These are phyloP conservation scores for Yarrowia sp. DNA, from an alignment of 805 yeast species.

Conservation along the genomic window DNA sequence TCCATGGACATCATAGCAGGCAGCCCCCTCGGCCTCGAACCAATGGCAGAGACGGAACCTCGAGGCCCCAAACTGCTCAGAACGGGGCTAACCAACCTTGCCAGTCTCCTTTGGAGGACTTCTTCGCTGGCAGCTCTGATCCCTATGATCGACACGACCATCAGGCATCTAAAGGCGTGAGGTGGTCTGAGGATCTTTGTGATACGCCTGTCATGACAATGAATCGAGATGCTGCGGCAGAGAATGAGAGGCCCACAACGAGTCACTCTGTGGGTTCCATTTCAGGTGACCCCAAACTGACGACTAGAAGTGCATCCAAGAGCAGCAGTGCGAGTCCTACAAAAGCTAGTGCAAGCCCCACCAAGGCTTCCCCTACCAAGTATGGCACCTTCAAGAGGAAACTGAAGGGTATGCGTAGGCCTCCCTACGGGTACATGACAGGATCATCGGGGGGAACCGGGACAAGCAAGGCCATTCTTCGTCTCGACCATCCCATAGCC, in stretches of 20 bases:
- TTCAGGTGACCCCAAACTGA: no score
- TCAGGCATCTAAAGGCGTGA: background rate
- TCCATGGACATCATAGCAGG: background rate
- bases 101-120: background rate
- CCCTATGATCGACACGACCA: no score
- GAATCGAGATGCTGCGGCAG: background rate
- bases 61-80: conserved; percentile 15
- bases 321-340: background rate
- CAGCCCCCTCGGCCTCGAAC: conserved; percentile 1
- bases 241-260: background rate
- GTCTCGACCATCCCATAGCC: conserved; percentile 9
- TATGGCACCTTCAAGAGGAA: conserved; percentile 4
- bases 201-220: conserved; percentile 1
- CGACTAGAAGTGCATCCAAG: background rate
- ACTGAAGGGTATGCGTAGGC: conserved; percentile 17
- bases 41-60: background rate
- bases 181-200: background rate
- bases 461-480: background rate
- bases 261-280: background rate
- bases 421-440: conserved; percentile 27
- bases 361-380: background rate
- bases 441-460: background rate
- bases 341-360: background rate
- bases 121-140: background rate
- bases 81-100: background rate